Base-by-base conservation (phyloP, 2,329 filamentous ascomycete genomes). In the Rhynchosporium agropyri region DNA sequence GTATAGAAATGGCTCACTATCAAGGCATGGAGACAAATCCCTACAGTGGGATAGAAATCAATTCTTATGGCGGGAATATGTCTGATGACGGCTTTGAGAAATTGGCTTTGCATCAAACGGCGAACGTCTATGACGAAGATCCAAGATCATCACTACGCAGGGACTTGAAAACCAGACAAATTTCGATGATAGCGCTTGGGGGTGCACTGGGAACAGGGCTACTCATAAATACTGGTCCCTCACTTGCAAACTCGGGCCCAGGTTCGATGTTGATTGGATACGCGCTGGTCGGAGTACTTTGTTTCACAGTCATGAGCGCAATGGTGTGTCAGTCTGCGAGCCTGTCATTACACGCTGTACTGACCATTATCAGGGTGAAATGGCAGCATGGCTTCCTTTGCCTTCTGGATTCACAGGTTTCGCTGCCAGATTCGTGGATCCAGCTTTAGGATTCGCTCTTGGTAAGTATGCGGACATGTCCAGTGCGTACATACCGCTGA, bases 331-430 rank as follows among this genome's bases (percentile, higher is more conserved):
- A n/a, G 9, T 9, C 33, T 36, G 7, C 6, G 29, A 36, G 20
- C 33, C 31, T 55, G 8, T n/a, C 8, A 4, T 12, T 58, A n/a
- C 29, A 33, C 9, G 36, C 8, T 29, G 1, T 42, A 20, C 56
- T 61, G 42, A 63, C 26, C 33, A 58, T 46, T 12, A 15, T 1
- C 13, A 68, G 9, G 91, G 90, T 66, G 90, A 94, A 76, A 95
- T 95, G 89, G 89, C 90, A 8, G 84, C 90, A 58, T 95, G 89
- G 89, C 76, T 95, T 40, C 91, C 91, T 57, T 81, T 92, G 71
- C 84, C 86, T 60, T 86, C 89, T 73, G 91, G 91, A 69, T 96
- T 95, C 76, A 90, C 90, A 65, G 89, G 89, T 71, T 95, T 93
- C 73, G 90, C 91, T 29, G 83, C 86, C 64, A 84, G 91, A 54